Evolutionary conservation across 495 filamentous ascomycete genomes (phyloP).

Genomic region (Aspergillus sclerotioniger): DNA sequence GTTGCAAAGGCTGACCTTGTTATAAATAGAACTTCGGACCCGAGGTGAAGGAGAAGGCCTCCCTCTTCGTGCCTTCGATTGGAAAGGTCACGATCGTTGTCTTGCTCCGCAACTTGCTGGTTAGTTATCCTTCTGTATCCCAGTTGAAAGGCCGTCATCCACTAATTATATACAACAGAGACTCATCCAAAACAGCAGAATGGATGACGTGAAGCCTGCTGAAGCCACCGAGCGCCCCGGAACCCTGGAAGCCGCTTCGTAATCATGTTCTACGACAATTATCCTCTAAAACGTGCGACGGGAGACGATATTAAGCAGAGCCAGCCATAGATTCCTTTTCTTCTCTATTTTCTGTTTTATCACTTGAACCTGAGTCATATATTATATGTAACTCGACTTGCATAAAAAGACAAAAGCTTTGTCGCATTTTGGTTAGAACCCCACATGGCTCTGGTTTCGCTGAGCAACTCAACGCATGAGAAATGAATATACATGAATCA

Average conservation of each 20-base stretch:
- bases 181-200: slow-evolving; percentile 50
- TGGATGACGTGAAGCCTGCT: slow-evolving; percentile 45
- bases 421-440: not conserved
- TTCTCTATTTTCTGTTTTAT: slow-evolving; percentile 4
- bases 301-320: slow-evolving; percentile 15
- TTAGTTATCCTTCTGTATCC: slow-evolving; percentile 41
- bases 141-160: not conserved
- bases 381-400: slow-evolving; percentile 4
- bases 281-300: slow-evolving; percentile 4
- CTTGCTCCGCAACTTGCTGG: slow-evolving; percentile 82
- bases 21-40: slow-evolving; percentile 74
- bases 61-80: slow-evolving; percentile 95
- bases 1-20: slow-evolving; percentile 1
- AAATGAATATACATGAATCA: not conserved
- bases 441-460: not conserved
- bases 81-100: slow-evolving; percentile 97
- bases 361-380: slow-evolving; percentile 3
- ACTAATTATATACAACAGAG: slow-evolving; percentile 30
- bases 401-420: slow-evolving; percentile 8
- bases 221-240: slow-evolving; percentile 45
- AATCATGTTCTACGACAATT: slow-evolving; percentile 11
- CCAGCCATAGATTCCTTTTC: slow-evolving; percentile 15
- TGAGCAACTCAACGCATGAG: not conserved
- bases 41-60: slow-evolving; percentile 86
- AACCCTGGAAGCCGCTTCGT: slow-evolving; percentile 39